Base-by-base conservation (phyloP, 495 filamentous ascomycete species). In the Aspergillus steynii region DNA sequence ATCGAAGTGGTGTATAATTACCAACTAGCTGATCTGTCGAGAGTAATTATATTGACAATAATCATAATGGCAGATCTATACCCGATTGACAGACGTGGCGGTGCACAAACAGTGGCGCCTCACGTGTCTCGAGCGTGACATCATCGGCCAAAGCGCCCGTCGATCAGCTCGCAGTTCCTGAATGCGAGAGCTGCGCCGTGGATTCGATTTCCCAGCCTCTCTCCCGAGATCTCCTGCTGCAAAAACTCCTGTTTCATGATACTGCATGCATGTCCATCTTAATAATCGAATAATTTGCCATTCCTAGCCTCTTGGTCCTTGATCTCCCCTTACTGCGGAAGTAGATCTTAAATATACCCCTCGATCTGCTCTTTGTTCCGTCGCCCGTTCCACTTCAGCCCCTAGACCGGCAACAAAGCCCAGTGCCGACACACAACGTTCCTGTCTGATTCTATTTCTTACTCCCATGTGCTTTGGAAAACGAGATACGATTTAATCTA, bases 51-150 rank as follows among this genome's bases (percentile, higher is more conserved):
- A 20, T 20, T 20, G 20, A 20, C 20, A 20, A 20, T 20, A 20
- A 20, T 20, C 20, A 20, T 20, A 20, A 20, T 20, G 20, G 20
- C 20, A 20, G 20, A 20, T 20, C 20, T 20, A 20, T 20, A 20
- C 20, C 20, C 20, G 20, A 20, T 20, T 5, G 27, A 29, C 29
- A 4, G 15, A 14, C 9, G 51, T 53, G 51, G 51, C 51, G 29
- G 51, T 53, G 51, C 50, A 53, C 2, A 0, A 51, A 51, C 10
- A 12, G 51, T 53, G 54, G 54, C 54, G 26, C 54, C 20, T 20
- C 20, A 20, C 20, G 20, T 20, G 46, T 14, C 37, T 42, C 37
- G 37, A 48, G 53, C 25, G 61, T 62, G 61, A 62, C 54, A 62
- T 62, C 61, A 62, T 58, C 55, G 50, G 31, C 48, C 26, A n/a